Percentiles rank a stretch among this genome's conserved stretches.
These are phyloP conservation scores for Dactylellina leptospora DNA, from an alignment of 2,329 filamentous ascomycete species.

Conservation along the genomic window DNA sequence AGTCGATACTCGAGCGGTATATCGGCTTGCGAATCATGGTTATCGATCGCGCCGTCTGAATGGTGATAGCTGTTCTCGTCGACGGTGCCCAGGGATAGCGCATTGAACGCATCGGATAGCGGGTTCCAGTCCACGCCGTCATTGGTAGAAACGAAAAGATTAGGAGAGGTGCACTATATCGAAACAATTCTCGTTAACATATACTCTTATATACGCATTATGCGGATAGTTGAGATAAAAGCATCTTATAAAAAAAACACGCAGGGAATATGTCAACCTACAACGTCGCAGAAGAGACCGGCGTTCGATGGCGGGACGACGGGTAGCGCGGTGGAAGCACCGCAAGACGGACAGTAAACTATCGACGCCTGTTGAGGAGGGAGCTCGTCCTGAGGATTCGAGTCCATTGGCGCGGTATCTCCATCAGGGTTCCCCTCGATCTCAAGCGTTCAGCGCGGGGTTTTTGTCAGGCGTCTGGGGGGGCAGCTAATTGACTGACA, in stretches of 20 bases:
- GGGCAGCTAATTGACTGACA: neutral
- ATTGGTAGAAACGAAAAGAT: slow-evolving; percentile 49
- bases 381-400: slow-evolving; percentile 29
- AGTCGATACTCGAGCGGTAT: neutral
- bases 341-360: slow-evolving; percentile 48
- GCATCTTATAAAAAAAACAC: too few relatives aligned
- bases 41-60: too few relatives aligned
- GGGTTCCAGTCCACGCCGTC: slow-evolving; percentile 52
- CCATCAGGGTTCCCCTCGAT: slow-evolving; percentile 2
- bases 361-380: slow-evolving; percentile 30
- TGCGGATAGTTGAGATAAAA: too few relatives aligned
- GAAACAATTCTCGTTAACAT: neutral
- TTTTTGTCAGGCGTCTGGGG: neutral
- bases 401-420: slow-evolving; percentile 32
- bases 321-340: slow-evolving; percentile 28
- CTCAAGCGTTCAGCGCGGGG: slow-evolving; percentile 8
- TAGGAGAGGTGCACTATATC: slow-evolving; percentile 37
- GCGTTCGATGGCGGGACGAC: slow-evolving; percentile 37
- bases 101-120: slow-evolving; percentile 48
- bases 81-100: slow-evolving; percentile 21
- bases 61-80: slow-evolving; percentile 2
- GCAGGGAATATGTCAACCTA: slow-evolving; percentile 9
- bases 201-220: neutral
- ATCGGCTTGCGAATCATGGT: neutral
- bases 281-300: slow-evolving; percentile 45